These are phyloP conservation scores for Euclidium syriacum DNA, from an alignment of 345 rosid species.

Conservation along the genomic window DNA sequence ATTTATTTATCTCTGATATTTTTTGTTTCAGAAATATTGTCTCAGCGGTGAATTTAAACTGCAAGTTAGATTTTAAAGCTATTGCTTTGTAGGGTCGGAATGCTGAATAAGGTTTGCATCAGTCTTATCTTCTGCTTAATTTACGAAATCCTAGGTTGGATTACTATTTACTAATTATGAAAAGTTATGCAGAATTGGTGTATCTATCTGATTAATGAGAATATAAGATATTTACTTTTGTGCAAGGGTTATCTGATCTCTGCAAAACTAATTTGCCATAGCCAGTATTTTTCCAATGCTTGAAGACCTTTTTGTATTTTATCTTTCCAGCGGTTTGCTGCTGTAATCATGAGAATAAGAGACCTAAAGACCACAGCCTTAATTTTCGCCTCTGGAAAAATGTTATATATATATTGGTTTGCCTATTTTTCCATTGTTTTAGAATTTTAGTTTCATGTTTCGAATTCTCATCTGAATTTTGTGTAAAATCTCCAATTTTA, in stretches of 20 bases:
- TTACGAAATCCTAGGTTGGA: not conserved
- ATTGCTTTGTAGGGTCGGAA: slow-evolving; percentile 77
- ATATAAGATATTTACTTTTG: not conserved
- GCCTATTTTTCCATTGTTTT: not conserved
- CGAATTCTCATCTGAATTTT: not conserved
- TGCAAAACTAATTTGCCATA: not conserved
- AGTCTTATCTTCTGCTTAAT: not conserved
- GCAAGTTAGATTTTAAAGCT: slow-evolving; percentile 71
- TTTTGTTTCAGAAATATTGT: slow-evolving; percentile 57
- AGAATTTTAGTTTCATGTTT: not conserved
- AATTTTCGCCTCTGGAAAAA: slow-evolving; percentile 61
- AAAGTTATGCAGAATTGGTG: too few species aligned
- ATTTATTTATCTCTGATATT: not conserved
- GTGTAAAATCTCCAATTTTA: not conserved
- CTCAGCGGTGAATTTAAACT: slow-evolving; percentile 70
- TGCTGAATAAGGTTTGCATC: slow-evolving; percentile 63
- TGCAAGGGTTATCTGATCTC: not conserved
- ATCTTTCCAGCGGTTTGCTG: slow-evolving; percentile 66
- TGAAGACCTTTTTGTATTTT: not conserved
- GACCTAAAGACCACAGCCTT: slow-evolving; percentile 70
- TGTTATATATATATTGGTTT: slow-evolving; percentile 13
- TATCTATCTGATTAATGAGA: too few species aligned
- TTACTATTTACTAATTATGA: too few species aligned
- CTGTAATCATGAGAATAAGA: slow-evolving; percentile 76
- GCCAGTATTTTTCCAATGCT: not conserved